Evolutionary conservation across 306 rosid species (phyloP), one percentile per base, ranked within the genome.

Genomic region (Vigna radiata): DNA sequence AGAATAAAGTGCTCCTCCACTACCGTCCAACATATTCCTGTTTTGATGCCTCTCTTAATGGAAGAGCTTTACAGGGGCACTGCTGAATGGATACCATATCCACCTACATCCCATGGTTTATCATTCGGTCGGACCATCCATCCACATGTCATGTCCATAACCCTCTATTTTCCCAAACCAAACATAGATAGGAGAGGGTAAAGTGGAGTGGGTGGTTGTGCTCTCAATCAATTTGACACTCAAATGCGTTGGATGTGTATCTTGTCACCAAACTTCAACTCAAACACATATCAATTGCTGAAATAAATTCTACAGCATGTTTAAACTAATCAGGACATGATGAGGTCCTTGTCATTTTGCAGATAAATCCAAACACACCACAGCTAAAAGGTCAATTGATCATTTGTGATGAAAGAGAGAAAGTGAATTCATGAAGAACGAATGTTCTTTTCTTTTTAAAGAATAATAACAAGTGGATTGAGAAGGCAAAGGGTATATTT

Each of bases 1-100:
- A 81, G 93, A 70, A 87, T 89, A 87, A 87, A 85, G 88, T 18
- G 27, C 31, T 31, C 31, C 50, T 67, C 85, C 91, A 87, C 90
- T 80, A 77, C 55, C 84, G 56, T 70, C 82, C 74, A 63, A 68
- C 74, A 48, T 44, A 82, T 84, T 87, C 90, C 83, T 58, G 60
- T 48, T 47, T 75, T 21, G 85, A 87, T 78, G 82, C 90, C 58
- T 33, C 68, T 23, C 44, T 41, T 68, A 47, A 61, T 80, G 75
- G 65, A 79, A 47, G 77, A 62, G 52, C 73, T 69, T 70, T 69
- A 62, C 14, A 74, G 52, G 59, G n/a, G 73, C 49, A 70, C 29
- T 55, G 23, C 21, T 77, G 16, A 66, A 71, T 31, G 44, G 67
- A 47, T 60, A 70, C 16, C 39, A 41, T 66, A 73, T 67, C 55